Base-by-base conservation (phyloP, 73 alveolate genomes). In the Uronychia binucleata region DNA sequence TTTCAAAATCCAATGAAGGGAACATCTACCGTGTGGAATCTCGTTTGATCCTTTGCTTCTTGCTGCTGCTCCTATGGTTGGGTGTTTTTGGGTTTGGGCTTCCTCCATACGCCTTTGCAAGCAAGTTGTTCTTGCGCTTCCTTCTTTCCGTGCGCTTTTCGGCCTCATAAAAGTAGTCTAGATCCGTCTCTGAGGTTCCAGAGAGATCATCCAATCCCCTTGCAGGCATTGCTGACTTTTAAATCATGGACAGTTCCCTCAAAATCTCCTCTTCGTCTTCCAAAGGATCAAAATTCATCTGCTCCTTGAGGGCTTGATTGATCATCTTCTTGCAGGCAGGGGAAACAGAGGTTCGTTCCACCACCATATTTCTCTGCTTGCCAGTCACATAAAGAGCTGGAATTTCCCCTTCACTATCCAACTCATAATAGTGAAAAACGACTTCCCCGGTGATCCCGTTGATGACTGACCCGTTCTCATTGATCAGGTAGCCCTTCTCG, bases 351-450 rank as follows among this genome's bases (percentile, higher is more conserved):
- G 67, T 46, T 5, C 19, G 5, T 19, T 46, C 67, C 5, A 31
- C 79, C 57, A 31, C 26, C 35, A 31, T 28, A 30, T 34, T 25
- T 34, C 28, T 33, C 77, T 34, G 30, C 74, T 84, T 84, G 60
- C 35, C 86, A 77, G 58, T 58, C 77, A 34, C 11, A 57, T 75
- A 88, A 0, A 89, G 94, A 30, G 90, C 91, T 31, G 94, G 94
- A 30, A 88, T 84, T 30, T 90, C 95, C 28, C 79, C 91, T 57
- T 90, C 90, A 27, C 60, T 75, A 74, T 84, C 95, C 26, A 90
- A 57, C 34, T 90, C 95, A 79, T 85, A 88, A 5, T 29, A 67
- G 28, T 74, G 27, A 75, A 90, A 90, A 1, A 90, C 85, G 27
- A 85, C 34, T 8, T 74, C 76, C 8, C 91, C 90, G 28, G 67